Base-by-base conservation (phyloP, 352 stramenopile genomes). In the Globisporangium cystogenes region DNA sequence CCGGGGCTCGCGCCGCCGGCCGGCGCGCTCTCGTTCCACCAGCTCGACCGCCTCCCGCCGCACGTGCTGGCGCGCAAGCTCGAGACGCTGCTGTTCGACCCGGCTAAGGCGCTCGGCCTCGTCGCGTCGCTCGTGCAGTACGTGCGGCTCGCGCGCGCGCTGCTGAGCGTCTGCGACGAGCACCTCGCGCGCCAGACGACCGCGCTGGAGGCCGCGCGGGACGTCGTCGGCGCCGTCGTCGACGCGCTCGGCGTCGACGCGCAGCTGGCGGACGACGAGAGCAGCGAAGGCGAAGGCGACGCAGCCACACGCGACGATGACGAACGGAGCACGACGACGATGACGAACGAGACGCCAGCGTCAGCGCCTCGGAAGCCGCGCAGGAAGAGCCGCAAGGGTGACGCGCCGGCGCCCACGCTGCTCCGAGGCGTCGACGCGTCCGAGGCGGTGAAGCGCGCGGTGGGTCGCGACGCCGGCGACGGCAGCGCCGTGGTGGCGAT, bases 391-490 rank as follows among this genome's bases (percentile, higher is more conserved):
- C 18, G 33, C 33, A 39, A 18, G 33, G 12, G 18, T 1, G 33
- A 39, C n/a, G n/a, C n/a, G 4, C 43, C 12, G 3, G 3, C 21
- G 6, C 26, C 43, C 23, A 31, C 24, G 0, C 5, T 24, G 15
- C 46, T 36, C n/a, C 27, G 53, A 3, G 65, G 64, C 3, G 52
- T 68, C 0, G 69, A 83, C 54, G 60, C 71, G 6, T 66, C 69
- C 0, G 67, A 65, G 1, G 71, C 80, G 49, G 79, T 87, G 65
- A 68, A 74, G 18, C 70, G 76, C 36, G 76, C 74, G 4, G 44
- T 86, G 15, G 61, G 64, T 10, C 64, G 72, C 8, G 76, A 87
- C 37, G 47, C 64, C 0, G 72, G 74, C 1, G 64, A 86, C 37
- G 69, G 74, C 0, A 67, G 54, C 6, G 60, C 70, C 0, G 57